Percentiles rank a stretch among this genome's conserved stretches.
Conservation (phyloP, 129 eudicot genomes). For the Helianthus tuberosus region DNA sequence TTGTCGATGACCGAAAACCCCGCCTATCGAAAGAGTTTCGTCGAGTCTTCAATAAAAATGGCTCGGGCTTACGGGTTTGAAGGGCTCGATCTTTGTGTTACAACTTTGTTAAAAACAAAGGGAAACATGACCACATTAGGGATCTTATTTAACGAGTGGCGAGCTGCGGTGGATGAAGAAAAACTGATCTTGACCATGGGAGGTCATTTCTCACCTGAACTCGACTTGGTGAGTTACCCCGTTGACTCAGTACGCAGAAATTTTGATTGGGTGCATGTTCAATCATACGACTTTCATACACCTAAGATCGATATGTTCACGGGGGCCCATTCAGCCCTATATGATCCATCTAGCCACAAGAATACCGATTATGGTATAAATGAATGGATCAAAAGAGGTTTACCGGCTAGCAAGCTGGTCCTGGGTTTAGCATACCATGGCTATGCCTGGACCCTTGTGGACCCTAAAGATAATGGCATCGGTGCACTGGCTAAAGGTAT, state of each 20-base stretch:
- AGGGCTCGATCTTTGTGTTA: no score
- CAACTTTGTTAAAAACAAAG: constrained; percentile 16
- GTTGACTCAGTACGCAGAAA: constrained; percentile 30
- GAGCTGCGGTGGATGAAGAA: constrained; percentile 37
- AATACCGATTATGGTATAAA: constrained; percentile 51
- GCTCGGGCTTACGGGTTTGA: constrained; percentile 46
- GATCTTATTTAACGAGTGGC: no score
- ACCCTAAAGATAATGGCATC: constrained; percentile 34
- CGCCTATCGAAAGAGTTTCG: constrained; percentile 41
- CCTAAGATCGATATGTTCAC: constrained; percentile 12
- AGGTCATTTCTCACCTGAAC: constrained; percentile 30
- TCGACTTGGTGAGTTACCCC: constrained; percentile 52
- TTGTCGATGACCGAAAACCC: constrained; percentile 38
- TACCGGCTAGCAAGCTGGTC: constrained; percentile 35
- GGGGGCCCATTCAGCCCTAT: constrained; percentile 37
- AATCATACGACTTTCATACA: constrained; percentile 61
- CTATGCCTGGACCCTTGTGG: constrained; percentile 47
- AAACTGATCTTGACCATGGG: constrained; percentile 47
- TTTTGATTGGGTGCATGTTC: constrained; percentile 63
- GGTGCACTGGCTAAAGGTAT: constrained; percentile 49
- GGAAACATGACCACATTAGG: no score
- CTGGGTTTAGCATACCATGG: constrained; percentile 63
- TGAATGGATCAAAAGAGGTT: constrained; percentile 48
- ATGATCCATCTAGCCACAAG: constrained; percentile 43
- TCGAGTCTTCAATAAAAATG: constrained; percentile 45